phyloP scores from a whole-genome alignment of 2,329 filamentous ascomycete species.

The Ceratocystis alfenasii region DNA sequence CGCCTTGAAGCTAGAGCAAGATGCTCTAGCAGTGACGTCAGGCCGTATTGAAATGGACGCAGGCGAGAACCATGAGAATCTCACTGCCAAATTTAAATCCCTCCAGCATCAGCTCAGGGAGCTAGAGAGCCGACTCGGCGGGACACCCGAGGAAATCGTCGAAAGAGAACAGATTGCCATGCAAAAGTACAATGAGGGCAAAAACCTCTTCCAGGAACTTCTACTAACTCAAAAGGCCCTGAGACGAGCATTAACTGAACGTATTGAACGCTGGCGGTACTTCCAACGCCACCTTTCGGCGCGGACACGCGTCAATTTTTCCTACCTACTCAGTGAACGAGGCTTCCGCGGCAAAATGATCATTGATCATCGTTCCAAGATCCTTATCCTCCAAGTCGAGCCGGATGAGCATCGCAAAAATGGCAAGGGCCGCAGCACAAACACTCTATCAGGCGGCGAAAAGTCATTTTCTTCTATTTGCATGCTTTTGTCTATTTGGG shows the following conservation, averaged over 20 bases:
- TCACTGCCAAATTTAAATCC: conserved; percentile 43
- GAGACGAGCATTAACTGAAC: conserved; percentile 51
- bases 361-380: conserved; percentile 62
- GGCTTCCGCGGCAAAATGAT: conserved; percentile 73
- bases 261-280: conserved; percentile 61
- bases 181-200: conserved; percentile 33
- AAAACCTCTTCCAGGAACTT: conserved; percentile 33
- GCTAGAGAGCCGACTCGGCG: conserved; percentile 47
- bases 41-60: conserved; percentile 27
- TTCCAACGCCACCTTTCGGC: conserved; percentile 79
- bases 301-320: conserved; percentile 76
- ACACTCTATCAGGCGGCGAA: conserved; percentile 87
- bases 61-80: conserved; percentile 48
- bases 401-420: conserved; percentile 57
- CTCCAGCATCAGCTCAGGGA: conserved; percentile 47
- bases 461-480: conserved; percentile 98
- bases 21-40: conserved; percentile 45
- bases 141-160: conserved; percentile 52
- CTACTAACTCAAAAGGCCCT: conserved; percentile 35
- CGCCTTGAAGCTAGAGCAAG: conserved; percentile 42
- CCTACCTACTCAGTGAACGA: conserved; percentile 76
- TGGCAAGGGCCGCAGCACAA: conserved; percentile 65
- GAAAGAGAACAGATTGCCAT: conserved; percentile 35
- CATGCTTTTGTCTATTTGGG: conserved; percentile 84
- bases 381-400: conserved; percentile 66